Percentiles rank a stretch among this genome's conserved stretches.
Evolutionary conservation across 768 basidiomycete species (phyloP).

Genomic region (Suillus placidus): DNA sequence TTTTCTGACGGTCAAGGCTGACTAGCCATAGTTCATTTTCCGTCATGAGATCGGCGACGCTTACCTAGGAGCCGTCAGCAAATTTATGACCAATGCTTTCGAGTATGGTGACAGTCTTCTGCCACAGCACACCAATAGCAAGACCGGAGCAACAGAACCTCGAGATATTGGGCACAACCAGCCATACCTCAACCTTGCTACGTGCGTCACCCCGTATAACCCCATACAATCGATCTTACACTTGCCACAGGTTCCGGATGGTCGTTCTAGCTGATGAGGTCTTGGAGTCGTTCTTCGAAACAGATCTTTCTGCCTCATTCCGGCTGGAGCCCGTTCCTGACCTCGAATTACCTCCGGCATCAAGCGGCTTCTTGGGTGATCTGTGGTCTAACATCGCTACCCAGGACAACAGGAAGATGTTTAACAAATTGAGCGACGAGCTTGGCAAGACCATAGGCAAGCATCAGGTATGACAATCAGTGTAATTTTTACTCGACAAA

Average conservation of each 20-base stretch:
- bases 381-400: slow-evolving; percentile 89
- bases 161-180: slow-evolving; percentile 70
- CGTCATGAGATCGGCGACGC: slow-evolving; percentile 95
- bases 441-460: slow-evolving; percentile 93
- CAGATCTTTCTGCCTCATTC: slow-evolving; percentile 89
- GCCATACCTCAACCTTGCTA: slow-evolving; percentile 91
- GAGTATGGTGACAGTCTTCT: slow-evolving; percentile 97
- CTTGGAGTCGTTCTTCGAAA: slow-evolving; percentile 95
- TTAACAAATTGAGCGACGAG: slow-evolving; percentile 92
- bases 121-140: slow-evolving; percentile 41
- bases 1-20: slow-evolving; percentile 13
- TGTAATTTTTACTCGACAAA: neutral
- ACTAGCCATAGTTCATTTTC: slow-evolving; percentile 85
- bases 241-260: slow-evolving; percentile 85
- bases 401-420: slow-evolving; percentile 90
- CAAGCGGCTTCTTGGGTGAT: slow-evolving; percentile 73
- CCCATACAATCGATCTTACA: slow-evolving; percentile 11
- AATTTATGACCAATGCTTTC: slow-evolving; percentile 98
- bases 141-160: slow-evolving; percentile 44
- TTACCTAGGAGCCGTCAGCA: slow-evolving; percentile 93
- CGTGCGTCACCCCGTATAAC: slow-evolving; percentile 46
- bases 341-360: slow-evolving; percentile 61
- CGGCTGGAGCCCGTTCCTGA: slow-evolving; percentile 71
- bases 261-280: slow-evolving; percentile 96
- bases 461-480: slow-evolving; percentile 63